Conservation (phyloP, 768 basidiomycete genomes). For the Rubroboletus satanas region DNA sequence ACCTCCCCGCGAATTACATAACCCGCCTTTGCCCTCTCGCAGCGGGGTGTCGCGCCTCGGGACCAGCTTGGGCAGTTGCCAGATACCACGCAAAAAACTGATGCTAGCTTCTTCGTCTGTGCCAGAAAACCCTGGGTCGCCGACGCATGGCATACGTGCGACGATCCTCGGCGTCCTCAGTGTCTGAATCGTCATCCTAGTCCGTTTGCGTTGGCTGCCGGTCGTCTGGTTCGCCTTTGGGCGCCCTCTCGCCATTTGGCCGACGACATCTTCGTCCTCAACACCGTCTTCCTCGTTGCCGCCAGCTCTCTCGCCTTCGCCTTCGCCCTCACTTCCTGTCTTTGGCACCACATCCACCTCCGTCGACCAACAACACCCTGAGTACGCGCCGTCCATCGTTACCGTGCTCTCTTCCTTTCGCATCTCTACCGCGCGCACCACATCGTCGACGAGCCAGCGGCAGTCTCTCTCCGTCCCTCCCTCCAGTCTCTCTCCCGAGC, state of each 20-base stretch:
- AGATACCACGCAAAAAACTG: too few relatives aligned
- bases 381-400: conserved; percentile 5
- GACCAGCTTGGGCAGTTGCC: too few relatives aligned
- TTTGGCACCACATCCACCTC: conserved; percentile 26
- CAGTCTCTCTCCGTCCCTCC: not conserved
- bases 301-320: conserved; percentile 45
- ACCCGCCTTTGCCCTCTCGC: too few relatives aligned
- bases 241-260: conserved; percentile 24
- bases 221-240: too few relatives aligned
- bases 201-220: too few relatives aligned
- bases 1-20: too few relatives aligned
- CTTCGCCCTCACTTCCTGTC: conserved; percentile 44
- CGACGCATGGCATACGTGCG: too few relatives aligned
- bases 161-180: too few relatives aligned
- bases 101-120: too few relatives aligned
- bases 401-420: conserved; percentile 7
- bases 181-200: too few relatives aligned
- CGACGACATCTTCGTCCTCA: conserved; percentile 30
- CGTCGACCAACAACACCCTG: not conserved
- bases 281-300: conserved; percentile 40
- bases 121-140: too few relatives aligned
- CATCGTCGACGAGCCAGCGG: not conserved
- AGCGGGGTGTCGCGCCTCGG: too few relatives aligned
- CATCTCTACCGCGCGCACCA: not conserved
- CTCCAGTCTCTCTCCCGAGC: not conserved